Percentiles rank a stretch among this genome's conserved stretches.
Conservation (phyloP, 2,329 filamentous ascomycete genomes). For the Pyrenochaeta sp. region DNA sequence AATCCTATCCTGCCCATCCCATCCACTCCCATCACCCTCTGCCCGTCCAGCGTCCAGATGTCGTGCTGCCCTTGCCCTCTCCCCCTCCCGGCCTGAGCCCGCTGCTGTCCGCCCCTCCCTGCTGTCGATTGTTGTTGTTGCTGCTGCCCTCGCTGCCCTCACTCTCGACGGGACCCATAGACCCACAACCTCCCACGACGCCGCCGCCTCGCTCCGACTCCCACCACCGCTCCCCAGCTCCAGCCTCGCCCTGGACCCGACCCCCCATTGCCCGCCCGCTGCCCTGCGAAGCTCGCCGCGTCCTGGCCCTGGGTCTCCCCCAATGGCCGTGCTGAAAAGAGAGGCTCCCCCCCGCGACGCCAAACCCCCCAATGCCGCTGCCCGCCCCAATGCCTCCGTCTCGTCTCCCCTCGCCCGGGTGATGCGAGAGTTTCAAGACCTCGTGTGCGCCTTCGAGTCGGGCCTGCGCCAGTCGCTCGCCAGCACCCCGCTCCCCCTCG, state of each 20-base stretch:
- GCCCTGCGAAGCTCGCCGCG: constrained; percentile 6
- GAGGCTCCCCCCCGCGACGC: constrained; percentile 27
- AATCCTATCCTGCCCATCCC: no score
- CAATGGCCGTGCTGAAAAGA: constrained; percentile 40
- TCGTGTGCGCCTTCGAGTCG: constrained; percentile 37
- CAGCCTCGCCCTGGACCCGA: constrained; percentile 1
- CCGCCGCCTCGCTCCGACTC: no score
- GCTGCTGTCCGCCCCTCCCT: no score
- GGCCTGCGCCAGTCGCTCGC: constrained; percentile 38
- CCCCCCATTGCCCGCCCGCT: constrained; percentile 7
- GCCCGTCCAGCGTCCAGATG: no score
- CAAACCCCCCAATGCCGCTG: constrained; percentile 14
- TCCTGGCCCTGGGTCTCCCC: constrained; percentile 11
- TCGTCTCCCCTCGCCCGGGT: constrained; percentile 34
- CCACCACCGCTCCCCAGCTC: constrained; percentile 5
- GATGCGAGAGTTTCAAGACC: constrained; percentile 44
- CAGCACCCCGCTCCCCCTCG: constrained; percentile 2
- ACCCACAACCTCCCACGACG: no score
- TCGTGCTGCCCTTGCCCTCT: no score
- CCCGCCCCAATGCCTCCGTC: no score
- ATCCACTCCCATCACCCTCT: no score
- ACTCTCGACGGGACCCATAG: not conserved
- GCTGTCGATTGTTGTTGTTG: no score
- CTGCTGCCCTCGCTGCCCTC: no score
- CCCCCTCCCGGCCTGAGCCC: no score